Percentiles rank a stretch among this genome's conserved stretches.
Evolutionary conservation across 495 filamentous ascomycete species (phyloP).

Genomic region (Aspergillus panamensis): DNA sequence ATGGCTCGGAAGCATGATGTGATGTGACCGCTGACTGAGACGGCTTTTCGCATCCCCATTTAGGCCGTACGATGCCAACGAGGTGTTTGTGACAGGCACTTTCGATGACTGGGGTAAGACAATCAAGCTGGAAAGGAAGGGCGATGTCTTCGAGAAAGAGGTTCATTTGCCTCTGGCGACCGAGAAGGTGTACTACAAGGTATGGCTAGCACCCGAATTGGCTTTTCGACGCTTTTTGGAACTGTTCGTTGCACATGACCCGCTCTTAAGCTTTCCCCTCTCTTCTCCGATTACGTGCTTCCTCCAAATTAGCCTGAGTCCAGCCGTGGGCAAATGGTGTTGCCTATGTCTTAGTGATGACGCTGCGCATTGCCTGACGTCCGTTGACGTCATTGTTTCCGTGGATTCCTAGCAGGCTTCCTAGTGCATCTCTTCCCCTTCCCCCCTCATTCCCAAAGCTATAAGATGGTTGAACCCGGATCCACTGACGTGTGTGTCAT

Average conservation of each 20-base stretch:
- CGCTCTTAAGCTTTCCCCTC: neutral
- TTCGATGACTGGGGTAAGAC: conserved; percentile 93
- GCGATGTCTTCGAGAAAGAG: conserved; percentile 68
- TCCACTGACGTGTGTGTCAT: conserved; percentile 17
- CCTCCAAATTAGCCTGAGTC: conserved; percentile 5
- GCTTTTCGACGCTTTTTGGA: neutral
- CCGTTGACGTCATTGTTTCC: conserved; percentile 36
- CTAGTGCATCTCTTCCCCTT: neutral
- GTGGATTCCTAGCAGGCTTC: conserved; percentile 11
- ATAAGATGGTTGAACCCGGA: conserved; percentile 22
- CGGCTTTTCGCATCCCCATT: conserved; percentile 26
- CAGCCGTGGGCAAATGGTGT: neutral
- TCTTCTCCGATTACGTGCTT: neutral
- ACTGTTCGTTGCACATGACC: conserved; percentile 7
- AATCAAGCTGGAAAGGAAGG: conserved; percentile 71
- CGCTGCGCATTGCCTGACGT: conserved; percentile 18
- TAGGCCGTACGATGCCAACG: conserved; percentile 72
- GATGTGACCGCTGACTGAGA: conserved; percentile 32
- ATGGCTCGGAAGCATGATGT: conserved; percentile 17
- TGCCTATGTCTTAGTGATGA: conserved; percentile 26
- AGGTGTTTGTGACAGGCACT: conserved; percentile 92
- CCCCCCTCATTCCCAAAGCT: conserved; percentile 13
- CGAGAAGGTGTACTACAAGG: conserved; percentile 82
- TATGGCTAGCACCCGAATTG: conserved; percentile 33
- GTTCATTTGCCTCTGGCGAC: conserved; percentile 61